phyloP scores from a whole-genome alignment of 441 rosid species.

The Adansonia grandidieri region DNA sequence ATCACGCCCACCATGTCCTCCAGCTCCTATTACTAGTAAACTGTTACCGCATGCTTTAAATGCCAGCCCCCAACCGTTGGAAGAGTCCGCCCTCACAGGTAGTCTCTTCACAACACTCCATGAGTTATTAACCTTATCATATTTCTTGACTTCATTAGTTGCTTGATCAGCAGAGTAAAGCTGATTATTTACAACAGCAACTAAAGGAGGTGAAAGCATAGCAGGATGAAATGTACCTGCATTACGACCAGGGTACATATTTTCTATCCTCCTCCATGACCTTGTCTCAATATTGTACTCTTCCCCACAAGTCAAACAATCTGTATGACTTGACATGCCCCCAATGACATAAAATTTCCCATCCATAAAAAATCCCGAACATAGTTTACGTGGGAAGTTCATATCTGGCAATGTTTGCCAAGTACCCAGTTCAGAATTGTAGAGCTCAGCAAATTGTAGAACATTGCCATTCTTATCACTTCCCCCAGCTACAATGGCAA shows the following conservation, averaged over 20 bases:
- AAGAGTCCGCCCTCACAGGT: constrained; percentile 50
- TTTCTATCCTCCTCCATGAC: constrained; percentile 51
- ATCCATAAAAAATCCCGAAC: constrained; percentile 65
- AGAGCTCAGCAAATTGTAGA: constrained; percentile 51
- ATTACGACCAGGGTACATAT: constrained; percentile 45
- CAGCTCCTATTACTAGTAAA: constrained; percentile 47
- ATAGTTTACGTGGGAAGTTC: constrained; percentile 52
- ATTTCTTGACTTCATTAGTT: constrained; percentile 51
- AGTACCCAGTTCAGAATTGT: constrained; percentile 44
- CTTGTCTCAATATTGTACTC: constrained; percentile 51
- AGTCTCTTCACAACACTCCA: constrained; percentile 50
- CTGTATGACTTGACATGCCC: constrained; percentile 41
- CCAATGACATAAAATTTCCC: constrained; percentile 62
- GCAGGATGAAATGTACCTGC: constrained; percentile 41
- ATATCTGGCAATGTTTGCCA: constrained; percentile 53
- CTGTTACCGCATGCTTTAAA: constrained; percentile 54
- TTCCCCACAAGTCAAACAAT: constrained; percentile 50
- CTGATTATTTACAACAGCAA: constrained; percentile 44
- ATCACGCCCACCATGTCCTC: constrained; percentile 40
- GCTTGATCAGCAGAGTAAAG: constrained; percentile 52
- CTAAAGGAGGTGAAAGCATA: constrained; percentile 50
- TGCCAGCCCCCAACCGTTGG: constrained; percentile 60
- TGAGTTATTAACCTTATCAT: constrained; percentile 41
- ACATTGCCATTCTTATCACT: constrained; percentile 43
- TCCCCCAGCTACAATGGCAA: constrained; percentile 61